Percentiles rank a stretch among this genome's conserved stretches.
Conservation (phyloP, 805 yeast genomes). For the Scheffersomyces coipomensis region DNA sequence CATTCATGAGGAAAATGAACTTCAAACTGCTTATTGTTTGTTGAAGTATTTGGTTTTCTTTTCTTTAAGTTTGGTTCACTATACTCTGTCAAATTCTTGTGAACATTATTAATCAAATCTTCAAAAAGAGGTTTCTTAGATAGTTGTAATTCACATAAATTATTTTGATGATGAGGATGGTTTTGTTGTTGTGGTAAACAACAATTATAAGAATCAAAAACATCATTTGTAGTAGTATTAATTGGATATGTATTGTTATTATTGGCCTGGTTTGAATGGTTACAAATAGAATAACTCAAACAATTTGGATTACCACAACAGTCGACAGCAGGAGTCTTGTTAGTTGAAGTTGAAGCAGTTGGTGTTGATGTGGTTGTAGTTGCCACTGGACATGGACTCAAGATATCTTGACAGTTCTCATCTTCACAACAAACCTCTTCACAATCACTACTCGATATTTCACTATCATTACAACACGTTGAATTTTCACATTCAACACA, state of each 20-base stretch:
- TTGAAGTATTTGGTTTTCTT: constrained; percentile 3
- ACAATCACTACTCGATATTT: no score
- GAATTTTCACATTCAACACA: constrained; percentile 2
- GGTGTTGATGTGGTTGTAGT: not conserved
- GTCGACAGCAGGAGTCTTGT: not conserved
- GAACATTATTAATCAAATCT: constrained; percentile 35
- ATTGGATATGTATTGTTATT: no score
- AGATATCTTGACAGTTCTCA: not conserved
- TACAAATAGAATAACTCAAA: constrained; percentile 1
- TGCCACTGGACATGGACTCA: not conserved
- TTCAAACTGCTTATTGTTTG: constrained; percentile 18
- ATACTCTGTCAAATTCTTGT: constrained; percentile 17
- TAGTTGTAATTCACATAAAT: constrained; percentile 27
- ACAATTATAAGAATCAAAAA: constrained; percentile 1
- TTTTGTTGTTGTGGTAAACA: constrained; percentile 3
- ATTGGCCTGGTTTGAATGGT: no score
- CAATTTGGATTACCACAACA: constrained; percentile 10
- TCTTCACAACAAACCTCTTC: not conserved
- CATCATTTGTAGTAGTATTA: no score
- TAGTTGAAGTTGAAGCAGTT: not conserved
- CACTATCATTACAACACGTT: not conserved
- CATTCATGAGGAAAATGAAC: constrained; percentile 42
- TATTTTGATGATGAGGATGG: constrained; percentile 12
- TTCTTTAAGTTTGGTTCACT: constrained; percentile 6
- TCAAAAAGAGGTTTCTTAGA: constrained; percentile 36